Evolutionary conservation across 371 early-diverging fungal genomes (phyloP).

Genomic region (Haplosporangium sp.): DNA sequence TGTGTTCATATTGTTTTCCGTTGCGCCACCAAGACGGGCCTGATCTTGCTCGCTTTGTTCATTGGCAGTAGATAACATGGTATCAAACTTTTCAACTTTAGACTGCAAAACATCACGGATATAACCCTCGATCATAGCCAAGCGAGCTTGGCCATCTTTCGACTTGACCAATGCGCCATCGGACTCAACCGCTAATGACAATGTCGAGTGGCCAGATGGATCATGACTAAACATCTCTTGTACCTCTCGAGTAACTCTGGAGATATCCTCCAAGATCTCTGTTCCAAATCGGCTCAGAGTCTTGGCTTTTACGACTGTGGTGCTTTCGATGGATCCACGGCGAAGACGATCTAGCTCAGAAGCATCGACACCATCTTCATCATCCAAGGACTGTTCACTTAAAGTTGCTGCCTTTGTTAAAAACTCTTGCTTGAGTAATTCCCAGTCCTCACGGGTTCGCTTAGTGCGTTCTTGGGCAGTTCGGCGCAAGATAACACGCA

Average conservation of each 20-base stretch:
- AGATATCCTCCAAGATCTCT: slow-evolving; percentile 50
- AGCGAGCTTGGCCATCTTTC: slow-evolving; percentile 33
- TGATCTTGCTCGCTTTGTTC: slow-evolving; percentile 37
- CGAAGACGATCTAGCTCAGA: slow-evolving; percentile 8
- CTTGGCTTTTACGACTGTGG: slow-evolving; percentile 30
- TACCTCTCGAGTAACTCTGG: slow-evolving; percentile 35
- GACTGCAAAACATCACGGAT: slow-evolving; percentile 38
- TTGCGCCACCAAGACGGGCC: neutral
- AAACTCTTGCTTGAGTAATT: slow-evolving; percentile 52
- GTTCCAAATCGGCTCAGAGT: slow-evolving; percentile 37
- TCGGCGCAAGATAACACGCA: slow-evolving; percentile 50
- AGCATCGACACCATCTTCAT: slow-evolving; percentile 15
- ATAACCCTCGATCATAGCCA: slow-evolving; percentile 34
- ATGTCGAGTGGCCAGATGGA: slow-evolving; percentile 22
- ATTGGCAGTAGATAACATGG: slow-evolving; percentile 26
- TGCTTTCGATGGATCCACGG: slow-evolving; percentile 10
- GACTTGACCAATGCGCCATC: slow-evolving; percentile 42
- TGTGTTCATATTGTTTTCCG: slow-evolving; percentile 12
- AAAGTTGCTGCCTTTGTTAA: slow-evolving; percentile 31
- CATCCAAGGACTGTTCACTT: slow-evolving; percentile 26
- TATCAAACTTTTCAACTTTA: slow-evolving; percentile 42
- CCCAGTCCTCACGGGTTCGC: slow-evolving; percentile 55
- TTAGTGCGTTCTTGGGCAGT: slow-evolving; percentile 52
- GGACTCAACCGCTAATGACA: slow-evolving; percentile 40
- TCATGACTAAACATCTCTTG: slow-evolving; percentile 50